phyloP scores from a whole-genome alignment of 2,329 filamentous ascomycete genomes.

The Penicillium sp. region DNA sequence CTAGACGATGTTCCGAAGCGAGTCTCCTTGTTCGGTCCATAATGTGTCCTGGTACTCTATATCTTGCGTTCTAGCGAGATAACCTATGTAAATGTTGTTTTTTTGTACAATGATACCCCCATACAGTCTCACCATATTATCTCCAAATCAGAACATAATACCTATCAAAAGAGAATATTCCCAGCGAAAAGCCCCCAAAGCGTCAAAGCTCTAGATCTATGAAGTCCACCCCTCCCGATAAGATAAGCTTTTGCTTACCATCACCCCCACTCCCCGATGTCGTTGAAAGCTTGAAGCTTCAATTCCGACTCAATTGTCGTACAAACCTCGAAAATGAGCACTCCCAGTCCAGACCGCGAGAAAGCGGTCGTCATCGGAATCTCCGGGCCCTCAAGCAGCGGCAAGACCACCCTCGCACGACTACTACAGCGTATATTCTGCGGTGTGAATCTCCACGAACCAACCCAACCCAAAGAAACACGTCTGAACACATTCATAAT shows the following conservation, averaged over 20 bases:
- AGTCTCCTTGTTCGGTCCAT: constrained; percentile 4
- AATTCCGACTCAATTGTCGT: constrained; percentile 10
- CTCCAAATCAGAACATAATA: not conserved
- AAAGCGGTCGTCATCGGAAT: constrained; percentile 68
- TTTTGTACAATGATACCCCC: not conserved
- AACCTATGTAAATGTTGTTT: not conserved
- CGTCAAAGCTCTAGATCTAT: not conserved
- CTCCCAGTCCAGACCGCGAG: not conserved
- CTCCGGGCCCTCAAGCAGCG: constrained; percentile 86
- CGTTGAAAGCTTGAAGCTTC: not conserved
- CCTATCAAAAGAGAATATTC: not conserved
- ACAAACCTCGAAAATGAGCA: constrained; percentile 3
- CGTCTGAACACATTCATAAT: constrained; percentile 63
- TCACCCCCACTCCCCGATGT: not conserved
- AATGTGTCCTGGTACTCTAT: not conserved
- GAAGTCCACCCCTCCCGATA: not conserved
- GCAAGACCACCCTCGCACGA: constrained; percentile 90
- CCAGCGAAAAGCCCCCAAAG: not conserved
- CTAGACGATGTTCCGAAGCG: not conserved
- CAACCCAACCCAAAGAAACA: not conserved
- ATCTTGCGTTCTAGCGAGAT: not conserved
- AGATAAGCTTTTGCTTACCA: not conserved
- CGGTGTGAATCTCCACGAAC: constrained; percentile 8
- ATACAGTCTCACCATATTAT: not conserved
- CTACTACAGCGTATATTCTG: constrained; percentile 80